These are phyloP conservation scores for Pseudogymnoascus sp. DNA, from an alignment of 2,329 filamentous ascomycete genomes.

Conservation along the genomic window DNA sequence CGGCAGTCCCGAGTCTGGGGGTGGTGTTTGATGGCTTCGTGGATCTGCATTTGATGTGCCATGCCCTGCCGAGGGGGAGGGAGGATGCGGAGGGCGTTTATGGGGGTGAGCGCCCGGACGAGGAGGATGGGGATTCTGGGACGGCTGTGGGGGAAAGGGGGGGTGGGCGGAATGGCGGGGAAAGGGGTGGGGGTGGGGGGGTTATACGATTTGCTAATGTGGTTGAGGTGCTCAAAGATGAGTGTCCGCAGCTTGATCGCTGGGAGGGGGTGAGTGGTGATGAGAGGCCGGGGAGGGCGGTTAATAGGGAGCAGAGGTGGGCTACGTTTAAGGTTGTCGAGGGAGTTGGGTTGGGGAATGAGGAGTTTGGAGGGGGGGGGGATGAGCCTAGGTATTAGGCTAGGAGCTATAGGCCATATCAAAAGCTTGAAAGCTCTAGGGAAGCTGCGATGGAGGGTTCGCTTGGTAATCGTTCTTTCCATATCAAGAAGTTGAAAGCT, in stretches of 20 bases:
- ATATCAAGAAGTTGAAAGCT: too few species aligned
- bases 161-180: conserved; percentile 13
- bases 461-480: too few species aligned
- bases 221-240: conserved; percentile 25
- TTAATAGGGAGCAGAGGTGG: background rate
- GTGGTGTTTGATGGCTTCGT: conserved; percentile 46
- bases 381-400: too few species aligned
- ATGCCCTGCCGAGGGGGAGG: conserved; percentile 33
- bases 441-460: too few species aligned
- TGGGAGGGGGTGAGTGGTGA: background rate
- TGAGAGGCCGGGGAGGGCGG: background rate
- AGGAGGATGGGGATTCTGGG: too few species aligned
- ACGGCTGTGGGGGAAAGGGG: conserved; percentile 4
- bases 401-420: too few species aligned
- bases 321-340: background rate
- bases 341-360: background rate
- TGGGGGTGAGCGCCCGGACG: background rate
- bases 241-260: conserved; percentile 10
- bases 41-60: conserved; percentile 46
- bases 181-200: background rate
- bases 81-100: conserved; percentile 33
- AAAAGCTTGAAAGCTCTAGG: too few species aligned
- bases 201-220: conserved; percentile 10
- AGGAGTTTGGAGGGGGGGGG: background rate
- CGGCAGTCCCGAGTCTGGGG: conserved; percentile 29